Base-by-base conservation (phyloP, 140 eudicot species). In the Bidens hawaiensis region DNA sequence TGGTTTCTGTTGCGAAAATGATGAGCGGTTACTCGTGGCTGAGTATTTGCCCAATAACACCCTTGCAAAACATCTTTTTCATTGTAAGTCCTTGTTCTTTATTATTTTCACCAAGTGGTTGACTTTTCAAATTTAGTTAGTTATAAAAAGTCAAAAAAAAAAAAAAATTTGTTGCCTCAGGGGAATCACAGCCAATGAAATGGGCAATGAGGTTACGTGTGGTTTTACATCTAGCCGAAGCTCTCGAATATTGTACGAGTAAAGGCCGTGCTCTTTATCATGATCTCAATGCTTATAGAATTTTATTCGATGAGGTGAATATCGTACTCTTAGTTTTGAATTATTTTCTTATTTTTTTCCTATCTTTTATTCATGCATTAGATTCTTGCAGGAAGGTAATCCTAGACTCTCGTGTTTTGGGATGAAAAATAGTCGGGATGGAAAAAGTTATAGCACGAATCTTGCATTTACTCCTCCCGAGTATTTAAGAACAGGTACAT, bases 391-490 rank as follows among this genome's bases (percentile, higher is more conserved):
- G 94, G 88, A 85, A 68, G 82, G 94, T 67, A 85, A 82, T 60
- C 83, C 94, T 36, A 82, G 83, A 59, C 85, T 85, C 34, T 85
- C 94, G 3, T 81, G 94, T 78, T 85, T 85, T 76, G 94, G 94
- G 24, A 81, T 85, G 88, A 85, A 85, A 52, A 85, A 81, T 64
- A 85, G 94, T 55, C 79, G 88, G 41, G 87, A 85, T 67, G 94
- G 94, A 51, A 85, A 85, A 76, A 85, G 88, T 62, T 85, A 85
- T 58, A 85, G 88, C 70, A 85, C 88, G 3, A 85, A 85, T 76
- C 75, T 85, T 31, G 94, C 94, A 52, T 85, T 85, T 70, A 81
- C 94, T 31, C 94, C 94, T 73, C 94, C 94, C 2, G 94, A 85
- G 79, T 85, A 81, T 73, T 60, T 81, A 51, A 78, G 85, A 73